Percentiles rank a stretch among this genome's conserved stretches.
Evolutionary conservation across 1,284 basidiomycete species (phyloP).

Genomic region (Hemileia vastatrix): DNA sequence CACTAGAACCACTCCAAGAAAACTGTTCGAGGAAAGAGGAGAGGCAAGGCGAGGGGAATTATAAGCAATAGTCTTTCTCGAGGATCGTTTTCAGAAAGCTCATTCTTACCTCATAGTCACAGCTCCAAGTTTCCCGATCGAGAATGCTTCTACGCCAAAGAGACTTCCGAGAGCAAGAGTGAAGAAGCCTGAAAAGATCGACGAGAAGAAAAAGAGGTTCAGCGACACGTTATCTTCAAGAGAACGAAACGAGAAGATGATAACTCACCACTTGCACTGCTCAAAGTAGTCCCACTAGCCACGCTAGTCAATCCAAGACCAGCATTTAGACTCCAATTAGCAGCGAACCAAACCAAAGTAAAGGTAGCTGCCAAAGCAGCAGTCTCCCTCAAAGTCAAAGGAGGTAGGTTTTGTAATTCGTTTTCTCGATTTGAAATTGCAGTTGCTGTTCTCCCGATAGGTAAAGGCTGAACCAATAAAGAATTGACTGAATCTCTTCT

Average conservation of each 20-base stretch:
- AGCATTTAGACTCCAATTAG: constrained; percentile 79
- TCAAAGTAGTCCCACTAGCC: constrained; percentile 75
- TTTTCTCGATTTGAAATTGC: not conserved
- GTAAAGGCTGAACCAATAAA: not conserved
- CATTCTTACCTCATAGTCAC: constrained; percentile 63
- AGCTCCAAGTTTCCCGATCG: constrained; percentile 64
- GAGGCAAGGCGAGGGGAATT: not conserved
- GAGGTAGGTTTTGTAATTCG: constrained; percentile 25
- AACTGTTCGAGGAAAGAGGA: constrained; percentile 14
- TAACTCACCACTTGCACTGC: constrained; percentile 69
- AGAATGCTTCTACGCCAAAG: constrained; percentile 70
- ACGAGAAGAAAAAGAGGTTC: constrained; percentile 13
- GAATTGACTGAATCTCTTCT: constrained; percentile 24
- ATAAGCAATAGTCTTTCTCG: too few relatives aligned
- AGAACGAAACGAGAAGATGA: not conserved
- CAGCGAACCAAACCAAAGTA: constrained; percentile 71
- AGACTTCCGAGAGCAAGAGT: constrained; percentile 76
- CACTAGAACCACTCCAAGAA: constrained; percentile 33
- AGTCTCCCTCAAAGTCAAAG: constrained; percentile 37
- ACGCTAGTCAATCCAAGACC: constrained; percentile 74
- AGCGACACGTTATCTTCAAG: constrained; percentile 3
- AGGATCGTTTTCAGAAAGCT: too few relatives aligned
- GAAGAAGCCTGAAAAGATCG: constrained; percentile 66
- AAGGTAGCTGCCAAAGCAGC: too few relatives aligned
- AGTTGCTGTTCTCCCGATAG: not conserved